These are phyloP conservation scores for Hemileia vastatrix DNA, from an alignment of 1,284 basidiomycete species.

Conservation along the genomic window DNA sequence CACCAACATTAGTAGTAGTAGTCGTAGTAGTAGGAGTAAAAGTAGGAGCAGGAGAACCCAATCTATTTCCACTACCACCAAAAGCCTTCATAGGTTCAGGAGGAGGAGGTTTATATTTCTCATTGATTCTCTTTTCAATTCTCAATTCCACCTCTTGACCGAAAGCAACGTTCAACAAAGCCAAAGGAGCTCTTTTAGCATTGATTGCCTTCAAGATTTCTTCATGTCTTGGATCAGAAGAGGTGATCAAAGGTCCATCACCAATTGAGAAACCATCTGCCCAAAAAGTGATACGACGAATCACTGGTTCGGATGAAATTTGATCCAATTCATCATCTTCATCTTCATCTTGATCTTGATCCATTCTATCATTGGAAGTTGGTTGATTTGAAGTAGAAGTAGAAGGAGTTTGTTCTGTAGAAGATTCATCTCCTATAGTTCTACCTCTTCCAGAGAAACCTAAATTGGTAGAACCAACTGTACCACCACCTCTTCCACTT, in stretches of 20 bases:
- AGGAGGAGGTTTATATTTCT: conserved; percentile 59
- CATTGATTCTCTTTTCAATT: conserved; percentile 61
- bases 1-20: background rate
- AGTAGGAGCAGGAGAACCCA: conserved; percentile 52
- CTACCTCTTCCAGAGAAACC: conserved; percentile 17
- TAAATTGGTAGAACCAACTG: background rate
- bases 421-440: conserved; percentile 13
- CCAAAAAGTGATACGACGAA: conserved; percentile 42
- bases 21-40: conserved; percentile 25
- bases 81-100: conserved; percentile 52
- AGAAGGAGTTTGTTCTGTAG: background rate
- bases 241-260: conserved; percentile 39
- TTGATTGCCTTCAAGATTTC: conserved; percentile 33
- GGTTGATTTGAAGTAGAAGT: background rate
- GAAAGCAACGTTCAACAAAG: conserved; percentile 62
- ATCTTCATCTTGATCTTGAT: conserved; percentile 22
- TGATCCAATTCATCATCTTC: conserved; percentile 23
- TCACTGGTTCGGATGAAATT: conserved; percentile 24
- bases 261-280: conserved; percentile 42
- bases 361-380: conserved; percentile 4
- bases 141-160: conserved; percentile 79
- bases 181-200: conserved; percentile 69
- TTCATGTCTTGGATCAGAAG: conserved; percentile 39
- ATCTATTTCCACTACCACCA: conserved; percentile 65
- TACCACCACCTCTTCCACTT: background rate